Conservation (phyloP, 345 rosid genomes). For the Linum trigynum region DNA sequence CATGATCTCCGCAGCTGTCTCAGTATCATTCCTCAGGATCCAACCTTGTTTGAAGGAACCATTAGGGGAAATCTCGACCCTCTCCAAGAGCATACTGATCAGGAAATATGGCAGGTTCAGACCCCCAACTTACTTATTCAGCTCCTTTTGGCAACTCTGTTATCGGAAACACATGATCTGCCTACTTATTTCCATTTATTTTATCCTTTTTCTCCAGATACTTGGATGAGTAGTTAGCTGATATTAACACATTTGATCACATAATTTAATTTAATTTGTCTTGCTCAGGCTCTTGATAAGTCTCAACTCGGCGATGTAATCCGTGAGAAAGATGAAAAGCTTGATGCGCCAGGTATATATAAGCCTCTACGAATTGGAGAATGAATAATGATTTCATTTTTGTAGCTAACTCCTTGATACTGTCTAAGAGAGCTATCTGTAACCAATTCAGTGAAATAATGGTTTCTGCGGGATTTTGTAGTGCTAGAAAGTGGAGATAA, state of each 20-base stretch:
- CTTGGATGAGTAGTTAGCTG: neutral
- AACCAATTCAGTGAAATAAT: slow-evolving; percentile 8
- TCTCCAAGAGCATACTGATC: slow-evolving; percentile 88
- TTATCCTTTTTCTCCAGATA: too few species aligned
- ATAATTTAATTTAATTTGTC: slow-evolving; percentile 1
- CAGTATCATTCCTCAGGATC: slow-evolving; percentile 98
- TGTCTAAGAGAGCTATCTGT: neutral
- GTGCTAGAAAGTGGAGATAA: slow-evolving; percentile 97
- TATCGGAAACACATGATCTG: neutral
- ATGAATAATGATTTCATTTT: neutral
- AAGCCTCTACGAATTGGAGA: slow-evolving; percentile 1
- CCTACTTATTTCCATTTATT: too few species aligned
- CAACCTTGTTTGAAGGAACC: slow-evolving; percentile 93
- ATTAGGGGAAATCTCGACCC: slow-evolving; percentile 94
- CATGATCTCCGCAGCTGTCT: slow-evolving; percentile 94
- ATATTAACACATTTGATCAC: neutral
- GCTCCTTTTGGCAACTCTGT: slow-evolving; percentile 1
- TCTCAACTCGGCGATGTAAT: slow-evolving; percentile 87
- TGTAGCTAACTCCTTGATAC: neutral
- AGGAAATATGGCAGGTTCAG: slow-evolving; percentile 78
- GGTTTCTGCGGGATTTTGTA: slow-evolving; percentile 21
- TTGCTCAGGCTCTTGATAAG: slow-evolving; percentile 79
- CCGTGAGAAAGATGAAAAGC: slow-evolving; percentile 76
- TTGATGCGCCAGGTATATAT: slow-evolving; percentile 71
- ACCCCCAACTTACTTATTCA: neutral